phyloP scores from a whole-genome alignment of 805 yeast species.

The Grigorovia humatica region DNA sequence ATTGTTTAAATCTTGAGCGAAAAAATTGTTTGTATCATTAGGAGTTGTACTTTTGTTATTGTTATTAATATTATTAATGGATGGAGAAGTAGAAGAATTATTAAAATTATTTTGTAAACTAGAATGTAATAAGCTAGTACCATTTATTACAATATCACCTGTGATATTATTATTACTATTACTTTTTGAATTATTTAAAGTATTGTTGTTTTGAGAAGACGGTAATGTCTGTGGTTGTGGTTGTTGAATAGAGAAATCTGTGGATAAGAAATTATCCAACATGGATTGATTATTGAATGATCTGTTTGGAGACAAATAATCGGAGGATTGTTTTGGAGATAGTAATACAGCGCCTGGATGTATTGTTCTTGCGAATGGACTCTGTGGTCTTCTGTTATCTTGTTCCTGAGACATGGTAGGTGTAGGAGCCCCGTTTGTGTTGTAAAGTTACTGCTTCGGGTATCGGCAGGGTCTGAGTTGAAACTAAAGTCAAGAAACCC shows the following conservation, averaged over 20 bases:
- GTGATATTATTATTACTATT: not conserved
- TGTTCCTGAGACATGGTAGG: not conserved
- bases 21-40: not conserved
- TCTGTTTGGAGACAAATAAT: not conserved
- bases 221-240: not conserved
- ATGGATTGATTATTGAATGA: not conserved
- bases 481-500: too few species aligned
- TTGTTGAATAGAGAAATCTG: not conserved
- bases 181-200: not conserved
- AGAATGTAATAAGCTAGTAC: not conserved
- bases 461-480: too few species aligned
- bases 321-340: constrained; percentile 20
- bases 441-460: too few species aligned
- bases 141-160: not conserved
- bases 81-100: not conserved
- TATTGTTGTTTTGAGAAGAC: not conserved
- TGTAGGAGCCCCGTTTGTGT: not conserved
- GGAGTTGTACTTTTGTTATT: not conserved
- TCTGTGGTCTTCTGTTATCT: constrained; percentile 1
- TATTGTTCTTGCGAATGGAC: constrained; percentile 21
- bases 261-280: not conserved
- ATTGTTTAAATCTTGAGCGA: not conserved
- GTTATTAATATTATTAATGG: not conserved
- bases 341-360: constrained; percentile 34
- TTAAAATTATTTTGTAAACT: not conserved